phyloP scores from a whole-genome alignment of 768 basidiomycete genomes.

The Collybia sordida region DNA sequence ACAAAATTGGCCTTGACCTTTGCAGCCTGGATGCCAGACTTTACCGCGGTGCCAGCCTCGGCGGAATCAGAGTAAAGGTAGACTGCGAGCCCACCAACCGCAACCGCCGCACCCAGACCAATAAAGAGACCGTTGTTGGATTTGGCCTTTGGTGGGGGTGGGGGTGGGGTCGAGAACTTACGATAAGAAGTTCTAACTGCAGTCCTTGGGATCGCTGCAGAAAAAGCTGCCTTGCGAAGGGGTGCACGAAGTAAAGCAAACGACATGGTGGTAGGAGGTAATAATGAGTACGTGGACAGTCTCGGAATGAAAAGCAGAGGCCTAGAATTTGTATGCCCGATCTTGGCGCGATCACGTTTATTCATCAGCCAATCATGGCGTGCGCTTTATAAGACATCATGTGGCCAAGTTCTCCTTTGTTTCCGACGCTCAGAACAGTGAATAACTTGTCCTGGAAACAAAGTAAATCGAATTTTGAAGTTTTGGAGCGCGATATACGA shows the following conservation, averaged over 20 bases:
- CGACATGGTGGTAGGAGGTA: conserved; percentile 44
- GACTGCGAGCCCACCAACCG: conserved; percentile 62
- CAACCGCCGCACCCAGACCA: conserved; percentile 59
- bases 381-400: conserved; percentile 10
- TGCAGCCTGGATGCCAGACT: conserved; percentile 59
- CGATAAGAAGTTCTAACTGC: conserved; percentile 47
- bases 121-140: conserved; percentile 59
- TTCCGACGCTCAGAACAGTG: neutral
- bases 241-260: conserved; percentile 53
- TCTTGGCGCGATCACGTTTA: conserved; percentile 6
- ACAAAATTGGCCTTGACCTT: conserved; percentile 70
- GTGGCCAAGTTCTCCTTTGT: neutral
- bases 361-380: conserved; percentile 22
- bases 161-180: conserved; percentile 54
- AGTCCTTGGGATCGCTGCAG: conserved; percentile 28
- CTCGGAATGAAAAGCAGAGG: conserved; percentile 7
- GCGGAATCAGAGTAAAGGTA: conserved; percentile 55
- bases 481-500: too few species aligned
- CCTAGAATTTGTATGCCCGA: conserved; percentile 12
- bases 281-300: conserved; percentile 2
- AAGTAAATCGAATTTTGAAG: neutral
- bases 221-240: conserved; percentile 41
- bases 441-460: neutral
- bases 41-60: conserved; percentile 53
- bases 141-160: conserved; percentile 44